phyloP scores from a whole-genome alignment of 108 stramenopile genomes.

The Skeletonema costatum region DNA sequence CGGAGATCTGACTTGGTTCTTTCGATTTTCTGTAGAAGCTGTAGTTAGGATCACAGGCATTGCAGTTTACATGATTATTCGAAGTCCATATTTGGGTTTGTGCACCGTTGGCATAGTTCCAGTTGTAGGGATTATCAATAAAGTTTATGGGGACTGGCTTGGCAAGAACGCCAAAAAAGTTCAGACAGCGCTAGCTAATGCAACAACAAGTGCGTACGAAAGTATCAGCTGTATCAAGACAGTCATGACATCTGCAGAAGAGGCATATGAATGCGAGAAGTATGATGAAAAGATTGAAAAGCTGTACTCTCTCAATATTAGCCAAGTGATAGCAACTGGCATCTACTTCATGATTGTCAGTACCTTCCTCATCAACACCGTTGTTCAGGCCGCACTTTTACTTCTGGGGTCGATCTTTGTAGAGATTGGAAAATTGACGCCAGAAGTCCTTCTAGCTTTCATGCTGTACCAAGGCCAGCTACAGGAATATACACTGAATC shows the following conservation, averaged over 20 bases:
- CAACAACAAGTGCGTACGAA: constrained; percentile 84
- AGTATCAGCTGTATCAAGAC: constrained; percentile 80
- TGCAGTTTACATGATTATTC: constrained; percentile 78
- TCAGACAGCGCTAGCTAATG: constrained; percentile 85
- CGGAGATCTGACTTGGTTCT: constrained; percentile 91
- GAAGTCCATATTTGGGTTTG: constrained; percentile 70
- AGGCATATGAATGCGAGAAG: constrained; percentile 65
- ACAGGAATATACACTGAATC: constrained; percentile 79
- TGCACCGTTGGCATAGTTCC: constrained; percentile 83
- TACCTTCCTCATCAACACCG: constrained; percentile 90
- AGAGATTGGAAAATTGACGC: constrained; percentile 52
- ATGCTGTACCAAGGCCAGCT: constrained; percentile 95
- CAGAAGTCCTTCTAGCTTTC: constrained; percentile 90
- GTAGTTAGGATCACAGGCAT: constrained; percentile 86
- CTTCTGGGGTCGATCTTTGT: constrained; percentile 73
- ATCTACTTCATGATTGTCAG: constrained; percentile 90
- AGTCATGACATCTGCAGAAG: constrained; percentile 85
- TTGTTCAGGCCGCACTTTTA: constrained; percentile 82
- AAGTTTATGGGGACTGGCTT: constrained; percentile 85
- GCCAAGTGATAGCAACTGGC: constrained; percentile 79
- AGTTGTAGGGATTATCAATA: constrained; percentile 81
- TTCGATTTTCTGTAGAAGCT: constrained; percentile 87
- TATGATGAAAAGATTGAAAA: constrained; percentile 71
- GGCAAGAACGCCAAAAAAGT: constrained; percentile 68
- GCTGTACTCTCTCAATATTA: constrained; percentile 83